Evolutionary conservation across 1,284 basidiomycete species (phyloP), one percentile per base, ranked within the genome.

Genomic region (Acaromyces ingoldii): DNA sequence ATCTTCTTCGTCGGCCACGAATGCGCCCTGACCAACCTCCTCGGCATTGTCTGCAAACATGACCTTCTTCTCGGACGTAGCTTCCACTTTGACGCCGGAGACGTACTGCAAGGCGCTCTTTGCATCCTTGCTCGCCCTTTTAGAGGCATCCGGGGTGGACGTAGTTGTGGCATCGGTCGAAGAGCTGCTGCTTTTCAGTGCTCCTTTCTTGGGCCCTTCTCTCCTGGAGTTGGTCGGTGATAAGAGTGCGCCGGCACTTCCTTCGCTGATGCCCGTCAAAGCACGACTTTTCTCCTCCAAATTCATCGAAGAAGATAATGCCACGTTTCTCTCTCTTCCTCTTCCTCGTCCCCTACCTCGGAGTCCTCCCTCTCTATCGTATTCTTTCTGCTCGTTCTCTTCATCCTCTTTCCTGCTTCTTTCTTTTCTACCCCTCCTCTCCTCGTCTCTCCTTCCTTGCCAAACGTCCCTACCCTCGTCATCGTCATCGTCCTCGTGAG

Each of bases 31-130:
- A 45, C 26, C 52, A 7, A 61, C 62, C 33, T 69, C 63, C 21
- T 55, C 45, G 11, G 51, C 38, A 2, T 61, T 62, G 51, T 64
- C 60, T 1, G 65, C 67, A 38, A 69, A 69, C n/a, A 64, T 64
- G n/a, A 69, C 67, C 39, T 69, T 69, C 53, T 67, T 67, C 46
- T 66, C 64, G 28, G 49, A 34, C 21, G n/a, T 45, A 37, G 40
- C 53, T 57, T 42, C 49, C 11, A 54, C 52, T 11, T 28, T 28
- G 39, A 25, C 22, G n/a, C 41, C 50, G 31, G 11, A 33, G 21
- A 42, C 29, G n/a, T n/a, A n/a, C n/a, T n/a, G n/a, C n/a, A n/a
- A n/a, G n/a, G n/a, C n/a, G n/a, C n/a, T n/a, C n/a, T n/a, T n/a
- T n/a, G n/a, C n/a, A n/a, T n/a, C n/a, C n/a, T n/a, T n/a, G n/a